Conservation (phyloP, 371 early-diverging fungal genomes). For the Cokeromyces recurvatus region DNA sequence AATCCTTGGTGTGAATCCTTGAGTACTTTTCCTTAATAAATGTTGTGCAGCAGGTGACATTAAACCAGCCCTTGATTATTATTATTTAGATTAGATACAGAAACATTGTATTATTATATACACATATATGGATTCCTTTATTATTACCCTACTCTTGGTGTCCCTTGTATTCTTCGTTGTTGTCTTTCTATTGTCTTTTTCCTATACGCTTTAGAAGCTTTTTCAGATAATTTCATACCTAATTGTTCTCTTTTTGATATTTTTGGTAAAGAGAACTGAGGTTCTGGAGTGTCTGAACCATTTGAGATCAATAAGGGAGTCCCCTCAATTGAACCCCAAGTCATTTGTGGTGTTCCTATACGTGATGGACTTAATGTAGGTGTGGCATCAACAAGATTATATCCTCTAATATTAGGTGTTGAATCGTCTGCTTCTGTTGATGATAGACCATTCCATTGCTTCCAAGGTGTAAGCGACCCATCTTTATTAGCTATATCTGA, state of each 20-base stretch:
- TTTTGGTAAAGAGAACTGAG: conserved; percentile 59
- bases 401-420: conserved; percentile 52
- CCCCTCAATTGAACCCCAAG: conserved; percentile 77
- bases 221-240: conserved; percentile 60
- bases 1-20: conserved; percentile 9
- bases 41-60: conserved; percentile 47
- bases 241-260: conserved; percentile 63
- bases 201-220: conserved; percentile 56
- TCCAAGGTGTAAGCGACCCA: conserved; percentile 31
- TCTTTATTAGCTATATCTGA: conserved; percentile 22
- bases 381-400: conserved; percentile 63
- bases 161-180: conserved; percentile 15
- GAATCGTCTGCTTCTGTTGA: not conserved
- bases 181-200: conserved; percentile 27
- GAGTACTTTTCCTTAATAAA: conserved; percentile 28
- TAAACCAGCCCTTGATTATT: conserved; percentile 29
- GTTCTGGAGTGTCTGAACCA: conserved; percentile 45
- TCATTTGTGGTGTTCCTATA: conserved; percentile 60
- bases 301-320: conserved; percentile 53
- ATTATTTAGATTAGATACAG: too few relatives aligned
- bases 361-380: conserved; percentile 59
- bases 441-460: conserved; percentile 10
- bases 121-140: not conserved
- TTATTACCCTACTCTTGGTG: conserved; percentile 32
- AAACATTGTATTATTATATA: not conserved